Conservation (phyloP, 2,329 filamentous ascomycete species). For the Penicillium expansum region DNA sequence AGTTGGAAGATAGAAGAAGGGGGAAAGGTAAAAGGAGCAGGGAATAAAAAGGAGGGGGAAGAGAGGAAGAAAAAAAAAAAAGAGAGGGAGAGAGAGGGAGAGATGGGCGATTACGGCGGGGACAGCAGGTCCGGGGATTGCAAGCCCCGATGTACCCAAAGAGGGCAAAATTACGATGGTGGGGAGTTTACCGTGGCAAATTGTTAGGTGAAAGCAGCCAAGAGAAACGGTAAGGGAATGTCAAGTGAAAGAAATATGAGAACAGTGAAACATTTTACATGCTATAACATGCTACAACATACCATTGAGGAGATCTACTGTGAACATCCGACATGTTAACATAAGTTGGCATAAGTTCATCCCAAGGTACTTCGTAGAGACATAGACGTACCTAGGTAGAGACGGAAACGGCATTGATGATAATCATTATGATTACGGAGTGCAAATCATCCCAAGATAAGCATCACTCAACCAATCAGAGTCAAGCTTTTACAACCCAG, state of each 20-base stretch:
- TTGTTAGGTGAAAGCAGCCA: constrained; percentile 12
- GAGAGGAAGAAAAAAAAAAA: neutral
- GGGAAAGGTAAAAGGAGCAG: constrained; percentile 3
- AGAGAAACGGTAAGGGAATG: constrained; percentile 1
- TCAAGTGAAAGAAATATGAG: neutral
- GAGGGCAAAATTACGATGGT: constrained; percentile 26
- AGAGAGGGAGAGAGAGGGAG: too few relatives aligned
- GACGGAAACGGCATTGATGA: too few relatives aligned
- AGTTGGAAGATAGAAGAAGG: constrained; percentile 4
- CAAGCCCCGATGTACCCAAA: constrained; percentile 17
- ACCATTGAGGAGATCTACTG: neutral
- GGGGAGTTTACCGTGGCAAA: constrained; percentile 21
- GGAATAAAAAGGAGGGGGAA: constrained; percentile 15
- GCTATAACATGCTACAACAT: neutral
- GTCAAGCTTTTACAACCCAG: constrained; percentile 28
- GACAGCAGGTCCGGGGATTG: constrained; percentile 23
- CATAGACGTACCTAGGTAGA: too few relatives aligned
- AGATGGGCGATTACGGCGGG: constrained; percentile 24
- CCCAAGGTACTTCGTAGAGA: too few relatives aligned
- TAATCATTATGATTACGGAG: too few relatives aligned
- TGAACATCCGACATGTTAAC: neutral
- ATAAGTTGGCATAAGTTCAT: neutral
- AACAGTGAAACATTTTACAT: neutral
- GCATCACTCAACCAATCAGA: constrained; percentile 32
- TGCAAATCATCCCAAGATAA: constrained; percentile 32